Evolutionary conservation across 495 filamentous ascomycete species (phyloP), one percentile per base, ranked within the genome.

Genomic region (Penicillium subrubescens): DNA sequence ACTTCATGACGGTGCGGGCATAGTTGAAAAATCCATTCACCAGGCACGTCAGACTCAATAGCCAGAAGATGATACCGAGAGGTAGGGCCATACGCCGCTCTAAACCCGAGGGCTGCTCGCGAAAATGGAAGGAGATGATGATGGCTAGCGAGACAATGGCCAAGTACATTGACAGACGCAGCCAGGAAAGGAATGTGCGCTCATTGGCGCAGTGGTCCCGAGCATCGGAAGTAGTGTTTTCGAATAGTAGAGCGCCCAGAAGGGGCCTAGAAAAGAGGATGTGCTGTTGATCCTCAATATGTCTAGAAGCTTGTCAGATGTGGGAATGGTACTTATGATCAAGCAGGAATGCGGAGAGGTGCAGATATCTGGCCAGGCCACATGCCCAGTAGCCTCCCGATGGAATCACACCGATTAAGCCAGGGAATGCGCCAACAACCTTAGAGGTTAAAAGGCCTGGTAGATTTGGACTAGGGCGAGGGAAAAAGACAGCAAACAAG

Each of bases 161-260:
- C 82, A 99, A 90, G 80, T 97, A 97, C 69, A 97, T 86, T 19
- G 91, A 89, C 6, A 99, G 86, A 4, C 95, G 88, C 5, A 99
- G 89, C 86, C 94, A 97, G 21, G 96, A 97, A 57, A 99, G 89
- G 72, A 98, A 99, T 21, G 90, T 86, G 50, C 84, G 81, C 66
- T 86, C 84, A 56, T 84, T 85, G 33, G 84, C 84, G 66, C 79
- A 83, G 75, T 85, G 83, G 63, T 86, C 83, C 37, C 95, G 88
- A 23, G 93, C 94, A 77, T 99, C 96, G 58, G 90, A 94, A 60
- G 86, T 84, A 48, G 86, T 81, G 67, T 99, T 99, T 63, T 94
- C 89, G 77, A 99, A 97, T 43, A 99, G 83, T 17, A 98, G 82
- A 0, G 92, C 86, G 7, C 90, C 92, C 39, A 93, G 74, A 3